A percentile compares a stretch with the other conserved stretches of the same genome.
phyloP scores from a whole-genome alignment of 2,329 filamentous ascomycete genomes.

The Elsinoe arachidis region DNA sequence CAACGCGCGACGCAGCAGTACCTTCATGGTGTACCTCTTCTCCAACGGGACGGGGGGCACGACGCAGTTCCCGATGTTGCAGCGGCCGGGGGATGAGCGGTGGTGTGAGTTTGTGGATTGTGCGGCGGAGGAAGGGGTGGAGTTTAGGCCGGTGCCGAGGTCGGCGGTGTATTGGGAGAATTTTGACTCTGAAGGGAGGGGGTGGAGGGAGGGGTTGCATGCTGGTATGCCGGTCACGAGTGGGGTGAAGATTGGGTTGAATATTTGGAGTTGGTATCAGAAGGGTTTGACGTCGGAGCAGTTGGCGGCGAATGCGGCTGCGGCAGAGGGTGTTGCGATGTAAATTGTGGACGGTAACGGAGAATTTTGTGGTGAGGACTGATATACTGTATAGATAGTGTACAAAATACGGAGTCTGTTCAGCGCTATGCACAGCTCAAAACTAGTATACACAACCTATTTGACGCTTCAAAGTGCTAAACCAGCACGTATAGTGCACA shows the following conservation, averaged over 20 bases:
- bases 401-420: too few species aligned
- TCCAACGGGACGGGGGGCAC: constrained; percentile 49
- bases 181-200: constrained; percentile 45
- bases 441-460: neutral
- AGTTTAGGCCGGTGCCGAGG: constrained; percentile 49
- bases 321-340: neutral
- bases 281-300: constrained; percentile 8
- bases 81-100: constrained; percentile 32
- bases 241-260: constrained; percentile 52
- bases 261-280: constrained; percentile 58
- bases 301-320: neutral
- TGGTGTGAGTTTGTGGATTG: constrained; percentile 55
- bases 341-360: too few species aligned
- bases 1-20: constrained; percentile 38
- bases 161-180: constrained; percentile 58
- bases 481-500: constrained; percentile 54
- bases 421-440: neutral
- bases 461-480: constrained; percentile 19
- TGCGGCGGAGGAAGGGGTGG: constrained; percentile 38
- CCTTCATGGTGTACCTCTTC: constrained; percentile 54
- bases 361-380: too few species aligned
- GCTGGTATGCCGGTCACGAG: constrained; percentile 49
- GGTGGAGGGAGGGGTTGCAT: constrained; percentile 53
- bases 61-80: constrained; percentile 50
- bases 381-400: too few species aligned